A percentile compares a stretch with the other conserved stretches of the same genome.
Evolutionary conservation across 352 stramenopile species (phyloP).

Genomic region (Pythium monospermum): DNA sequence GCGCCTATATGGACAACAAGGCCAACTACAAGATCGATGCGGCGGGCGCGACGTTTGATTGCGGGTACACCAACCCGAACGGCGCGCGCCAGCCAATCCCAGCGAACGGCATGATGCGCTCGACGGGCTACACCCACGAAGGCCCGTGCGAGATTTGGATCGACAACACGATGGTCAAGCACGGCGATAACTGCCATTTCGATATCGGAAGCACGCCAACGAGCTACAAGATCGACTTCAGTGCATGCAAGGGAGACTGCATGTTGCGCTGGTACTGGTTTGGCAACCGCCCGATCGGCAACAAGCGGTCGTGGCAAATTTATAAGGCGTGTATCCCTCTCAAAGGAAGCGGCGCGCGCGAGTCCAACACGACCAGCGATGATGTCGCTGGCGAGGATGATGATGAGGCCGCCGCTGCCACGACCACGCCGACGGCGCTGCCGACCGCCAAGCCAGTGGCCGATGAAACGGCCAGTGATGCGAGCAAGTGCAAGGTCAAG

Average conservation of each 20-base stretch:
- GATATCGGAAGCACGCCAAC: constrained; percentile 13
- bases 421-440: neutral
- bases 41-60: constrained; percentile 19
- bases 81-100: constrained; percentile 13
- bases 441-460: neutral
- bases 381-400: neutral
- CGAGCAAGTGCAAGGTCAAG: neutral
- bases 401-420: neutral
- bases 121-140: constrained; percentile 27
- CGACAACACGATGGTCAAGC: constrained; percentile 7
- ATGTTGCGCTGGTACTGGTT: constrained; percentile 25
- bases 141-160: constrained; percentile 19
- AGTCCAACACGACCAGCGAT: neutral
- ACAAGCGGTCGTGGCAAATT: constrained; percentile 47
- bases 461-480: neutral
- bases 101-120: constrained; percentile 15
- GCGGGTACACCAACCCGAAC: constrained; percentile 20
- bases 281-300: constrained; percentile 21
- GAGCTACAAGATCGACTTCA: constrained; percentile 26
- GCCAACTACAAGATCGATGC: constrained; percentile 35
- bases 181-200: constrained; percentile 15
- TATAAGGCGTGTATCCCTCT: constrained; percentile 45
- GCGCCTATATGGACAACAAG: constrained; percentile 30
- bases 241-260: constrained; percentile 16
- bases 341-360: neutral